Base-by-base conservation (phyloP, 2,329 filamentous ascomycete genomes). In the Gliomastix tumulicola region DNA sequence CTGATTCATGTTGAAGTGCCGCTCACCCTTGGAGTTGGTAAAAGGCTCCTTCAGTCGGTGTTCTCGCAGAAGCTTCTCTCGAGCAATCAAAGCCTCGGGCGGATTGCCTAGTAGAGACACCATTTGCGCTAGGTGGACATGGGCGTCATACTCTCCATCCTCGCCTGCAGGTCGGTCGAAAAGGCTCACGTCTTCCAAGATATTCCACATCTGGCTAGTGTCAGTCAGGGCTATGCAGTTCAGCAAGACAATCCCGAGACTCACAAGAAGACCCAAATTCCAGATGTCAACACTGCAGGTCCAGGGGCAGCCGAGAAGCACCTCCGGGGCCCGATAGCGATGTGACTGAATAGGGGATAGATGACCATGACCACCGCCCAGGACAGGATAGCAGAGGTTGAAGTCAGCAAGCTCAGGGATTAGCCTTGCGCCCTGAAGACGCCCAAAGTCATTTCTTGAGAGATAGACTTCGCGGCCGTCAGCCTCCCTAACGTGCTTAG, bases 181-280 rank as follows among this genome's bases (percentile, higher is more conserved):
- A 4, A 49, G 18, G 19, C 30, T 46, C 9, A 40, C 30, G 27
- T 43, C 34, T 34, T 51, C 43, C 15, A 48, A 15, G 10, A 49
- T 30, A 31, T 51, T 43, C 44, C 49, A 49, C 43, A 49, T 49
- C 47, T 49, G 35, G 31, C n/a, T n/a, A 28, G n/a, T n/a, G n/a
- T n/a, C n/a, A 28, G 3, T 13, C 3, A 28, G 10, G 13, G n/a
- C 7, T 13, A 27, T 15, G 12, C 15, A 27, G 12, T 13, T 15
- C 12, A 5, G 25, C 12, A 6, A 8, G 15, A 27, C 6, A 27
- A 27, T 27, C 15, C 7, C 7, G n/a, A 25, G n/a, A 25, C 38
- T 42, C 32, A 49, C 44, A 22, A 47, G 38, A 10, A 49, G 38
- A 16, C 46, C 46, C 17, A 47, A 30, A 21, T 47, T 47, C 46